Conservation (phyloP, 73 alveolate genomes). For the Paramecium bursaria region DNA sequence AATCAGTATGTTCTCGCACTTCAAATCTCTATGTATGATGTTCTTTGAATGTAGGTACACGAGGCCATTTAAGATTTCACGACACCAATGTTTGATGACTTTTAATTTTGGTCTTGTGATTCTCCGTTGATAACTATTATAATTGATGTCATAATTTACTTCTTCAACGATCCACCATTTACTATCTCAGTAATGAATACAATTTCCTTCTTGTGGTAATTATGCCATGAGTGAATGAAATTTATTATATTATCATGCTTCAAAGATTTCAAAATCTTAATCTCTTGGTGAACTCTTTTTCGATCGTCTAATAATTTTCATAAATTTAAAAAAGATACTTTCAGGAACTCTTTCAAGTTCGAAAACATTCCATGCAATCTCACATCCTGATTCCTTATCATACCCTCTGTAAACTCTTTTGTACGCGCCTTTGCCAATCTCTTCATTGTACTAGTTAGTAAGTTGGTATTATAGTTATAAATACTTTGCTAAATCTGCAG, state of each 20-base stretch:
- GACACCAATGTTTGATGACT: constrained; percentile 95
- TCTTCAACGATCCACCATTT: constrained; percentile 88
- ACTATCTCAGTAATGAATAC: constrained; percentile 88
- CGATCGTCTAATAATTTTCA: constrained; percentile 48
- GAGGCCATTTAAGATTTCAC: constrained; percentile 92
- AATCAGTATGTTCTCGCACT: constrained; percentile 81
- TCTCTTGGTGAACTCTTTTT: constrained; percentile 79
- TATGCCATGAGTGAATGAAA: constrained; percentile 85
- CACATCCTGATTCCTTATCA: constrained; percentile 81
- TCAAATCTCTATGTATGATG: constrained; percentile 97
- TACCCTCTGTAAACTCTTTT: constrained; percentile 78
- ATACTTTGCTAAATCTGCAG: constrained; percentile 67
- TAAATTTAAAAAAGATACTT: not conserved
- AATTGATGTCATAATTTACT: constrained; percentile 7
- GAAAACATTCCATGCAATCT: constrained; percentile 84
- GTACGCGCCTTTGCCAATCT: constrained; percentile 68
- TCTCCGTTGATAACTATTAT: constrained; percentile 76
- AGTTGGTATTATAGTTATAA: not conserved
- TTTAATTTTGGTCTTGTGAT: constrained; percentile 87
- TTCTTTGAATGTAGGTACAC: constrained; percentile 90
- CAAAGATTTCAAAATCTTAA: constrained; percentile 78
- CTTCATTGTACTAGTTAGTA: constrained; percentile 71
- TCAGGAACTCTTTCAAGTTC: constrained; percentile 71
- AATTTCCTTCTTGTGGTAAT: constrained; percentile 76
- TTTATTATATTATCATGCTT: constrained; percentile 85